A percentile compares a stretch with the other conserved stretches of the same genome.
phyloP scores from a whole-genome alignment of 2,329 filamentous ascomycete genomes.

The Fusarium agapanthi region DNA sequence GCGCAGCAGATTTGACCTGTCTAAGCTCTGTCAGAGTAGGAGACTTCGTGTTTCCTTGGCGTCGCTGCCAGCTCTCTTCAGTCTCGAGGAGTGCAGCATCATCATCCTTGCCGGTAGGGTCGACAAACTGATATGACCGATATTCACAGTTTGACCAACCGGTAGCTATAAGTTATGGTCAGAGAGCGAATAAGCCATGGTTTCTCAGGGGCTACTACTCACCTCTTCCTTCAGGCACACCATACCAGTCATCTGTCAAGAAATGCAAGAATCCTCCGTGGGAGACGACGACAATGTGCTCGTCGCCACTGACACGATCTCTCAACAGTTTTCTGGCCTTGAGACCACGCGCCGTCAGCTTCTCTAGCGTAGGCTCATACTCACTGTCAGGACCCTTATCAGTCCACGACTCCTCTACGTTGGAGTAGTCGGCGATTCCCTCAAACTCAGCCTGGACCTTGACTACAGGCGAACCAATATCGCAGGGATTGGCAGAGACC shows the following conservation, averaged over 20 bases:
- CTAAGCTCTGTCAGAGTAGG: constrained; percentile 57
- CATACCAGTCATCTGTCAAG: constrained; percentile 82
- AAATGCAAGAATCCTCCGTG: constrained; percentile 89
- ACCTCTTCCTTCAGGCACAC: constrained; percentile 56
- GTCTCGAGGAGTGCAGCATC: constrained; percentile 60
- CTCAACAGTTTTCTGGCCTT: constrained; percentile 68
- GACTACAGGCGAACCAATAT: constrained; percentile 70
- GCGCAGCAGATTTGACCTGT: constrained; percentile 52
- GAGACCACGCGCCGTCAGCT: constrained; percentile 69
- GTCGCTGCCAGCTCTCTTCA: constrained; percentile 55
- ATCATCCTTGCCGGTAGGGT: constrained; percentile 58
- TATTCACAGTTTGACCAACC: constrained; percentile 80
- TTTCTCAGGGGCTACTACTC: constrained; percentile 32
- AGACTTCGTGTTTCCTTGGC: constrained; percentile 52
- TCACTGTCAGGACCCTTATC: constrained; percentile 62
- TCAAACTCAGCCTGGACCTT: constrained; percentile 70
- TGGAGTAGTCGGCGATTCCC: constrained; percentile 67
- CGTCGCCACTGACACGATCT: constrained; percentile 59
- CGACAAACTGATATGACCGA: constrained; percentile 72
- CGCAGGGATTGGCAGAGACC: constrained; percentile 76
- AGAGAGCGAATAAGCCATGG: not conserved
- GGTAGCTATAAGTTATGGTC: constrained; percentile 61
- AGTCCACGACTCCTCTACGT: constrained; percentile 75
- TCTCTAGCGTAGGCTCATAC: constrained; percentile 58
- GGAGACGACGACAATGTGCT: constrained; percentile 78